Conservation (phyloP, 129 eudicot genomes). For the Calendula officinalis region DNA sequence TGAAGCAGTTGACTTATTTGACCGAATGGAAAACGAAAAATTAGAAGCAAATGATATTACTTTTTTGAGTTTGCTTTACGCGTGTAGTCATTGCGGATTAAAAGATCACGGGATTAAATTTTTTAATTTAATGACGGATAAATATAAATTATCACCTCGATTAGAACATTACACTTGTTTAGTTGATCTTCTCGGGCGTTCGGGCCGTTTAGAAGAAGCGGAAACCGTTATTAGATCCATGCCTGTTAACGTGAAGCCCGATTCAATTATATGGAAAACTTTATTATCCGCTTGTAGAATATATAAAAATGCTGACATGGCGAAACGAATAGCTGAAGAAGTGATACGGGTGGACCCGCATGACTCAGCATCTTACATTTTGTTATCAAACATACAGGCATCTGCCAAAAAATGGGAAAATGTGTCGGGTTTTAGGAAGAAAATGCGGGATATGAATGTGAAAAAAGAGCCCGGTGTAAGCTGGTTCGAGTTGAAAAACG, state of each 20-base stretch:
- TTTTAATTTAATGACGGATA: constrained; percentile 52
- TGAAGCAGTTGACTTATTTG: constrained; percentile 56
- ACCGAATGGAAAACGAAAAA: constrained; percentile 55
- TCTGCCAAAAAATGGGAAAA: constrained; percentile 68
- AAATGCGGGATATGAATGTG: constrained; percentile 61
- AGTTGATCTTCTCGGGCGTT: constrained; percentile 81
- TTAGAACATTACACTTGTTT: constrained; percentile 77
- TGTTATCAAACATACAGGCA: constrained; percentile 75
- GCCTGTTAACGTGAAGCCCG: constrained; percentile 58
- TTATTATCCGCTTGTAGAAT: constrained; percentile 72
- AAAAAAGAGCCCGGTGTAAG: constrained; percentile 91
- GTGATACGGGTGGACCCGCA: constrained; percentile 56
- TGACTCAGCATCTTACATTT: constrained; percentile 75
- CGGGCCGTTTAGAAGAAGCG: constrained; percentile 74
- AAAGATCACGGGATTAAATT: constrained; percentile 68
- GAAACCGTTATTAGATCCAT: constrained; percentile 59
- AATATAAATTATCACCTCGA: constrained; percentile 54
- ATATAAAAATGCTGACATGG: constrained; percentile 75
- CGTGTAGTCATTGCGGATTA: constrained; percentile 86
- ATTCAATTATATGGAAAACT: constrained; percentile 79
- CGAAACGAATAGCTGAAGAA: constrained; percentile 63
- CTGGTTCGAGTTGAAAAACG: constrained; percentile 62
- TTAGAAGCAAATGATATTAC: constrained; percentile 65
- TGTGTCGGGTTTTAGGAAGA: constrained; percentile 59
- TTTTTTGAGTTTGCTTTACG: constrained; percentile 79